Percentiles rank a stretch among this genome's conserved stretches.
Conservation (phyloP, 2,329 filamentous ascomycete species). For the Waltergamsia citrina region DNA sequence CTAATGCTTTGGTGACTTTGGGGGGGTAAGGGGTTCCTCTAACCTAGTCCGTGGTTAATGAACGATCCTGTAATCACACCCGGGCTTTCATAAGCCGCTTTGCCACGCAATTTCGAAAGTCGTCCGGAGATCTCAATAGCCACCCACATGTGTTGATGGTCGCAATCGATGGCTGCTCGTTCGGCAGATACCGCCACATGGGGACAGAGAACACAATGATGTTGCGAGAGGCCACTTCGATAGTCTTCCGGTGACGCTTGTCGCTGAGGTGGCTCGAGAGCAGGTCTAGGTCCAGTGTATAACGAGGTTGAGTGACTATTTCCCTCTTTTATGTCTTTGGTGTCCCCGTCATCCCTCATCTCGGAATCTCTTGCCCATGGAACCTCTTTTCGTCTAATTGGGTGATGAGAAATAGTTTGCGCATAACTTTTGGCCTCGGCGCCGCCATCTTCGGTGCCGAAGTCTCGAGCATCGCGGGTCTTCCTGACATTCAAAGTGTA, state of each 20-base stretch:
- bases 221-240: too few relatives aligned
- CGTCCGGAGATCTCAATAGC: slow-evolving; percentile 9
- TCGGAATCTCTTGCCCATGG: too few relatives aligned
- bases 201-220: slow-evolving; percentile 7
- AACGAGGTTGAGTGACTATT: neutral
- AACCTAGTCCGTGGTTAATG: slow-evolving; percentile 7
- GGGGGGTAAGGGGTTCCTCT: neutral
- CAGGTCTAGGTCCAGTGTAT: too few relatives aligned
- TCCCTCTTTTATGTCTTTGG: neutral
- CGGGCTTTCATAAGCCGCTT: neutral
- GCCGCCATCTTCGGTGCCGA: neutral
- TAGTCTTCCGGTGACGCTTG: neutral
- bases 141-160: slow-evolving; percentile 7
- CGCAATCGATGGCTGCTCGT: slow-evolving; percentile 5
- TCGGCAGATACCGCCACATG: slow-evolving; percentile 6
- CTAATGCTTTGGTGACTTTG: neutral
- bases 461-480: slow-evolving; percentile 1
- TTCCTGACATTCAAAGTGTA: slow-evolving; percentile 3
- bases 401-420: too few relatives aligned
- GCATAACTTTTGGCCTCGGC: too few relatives aligned
- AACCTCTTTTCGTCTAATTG: neutral
- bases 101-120: slow-evolving; percentile 5
- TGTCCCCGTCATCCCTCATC: too few relatives aligned
- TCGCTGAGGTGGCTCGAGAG: too few relatives aligned
- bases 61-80: slow-evolving; percentile 3